Percentiles rank a stretch among this genome's conserved stretches.
Conservation (phyloP, 75 land plant genomes). For the Azolla pinnata region DNA sequence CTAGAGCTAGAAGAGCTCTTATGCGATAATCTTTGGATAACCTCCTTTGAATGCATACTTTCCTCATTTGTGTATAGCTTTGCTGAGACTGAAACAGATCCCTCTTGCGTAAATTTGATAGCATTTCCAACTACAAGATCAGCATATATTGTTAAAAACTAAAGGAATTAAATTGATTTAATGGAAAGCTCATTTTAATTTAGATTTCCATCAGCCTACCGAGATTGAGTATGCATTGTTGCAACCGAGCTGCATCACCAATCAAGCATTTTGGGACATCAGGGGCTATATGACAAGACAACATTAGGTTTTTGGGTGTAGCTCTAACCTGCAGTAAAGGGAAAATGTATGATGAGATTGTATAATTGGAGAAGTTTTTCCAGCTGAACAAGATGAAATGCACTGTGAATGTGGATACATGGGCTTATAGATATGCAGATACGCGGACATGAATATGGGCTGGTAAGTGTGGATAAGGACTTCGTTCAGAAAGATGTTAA, state of each 20-base stretch:
- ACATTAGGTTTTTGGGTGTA: slow-evolving; percentile 25
- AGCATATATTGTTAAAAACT: not conserved
- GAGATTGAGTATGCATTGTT: slow-evolving; percentile 33
- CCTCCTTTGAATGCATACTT: slow-evolving; percentile 1
- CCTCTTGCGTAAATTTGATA: slow-evolving; percentile 37
- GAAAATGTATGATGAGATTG: no score
- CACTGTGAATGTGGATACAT: no score
- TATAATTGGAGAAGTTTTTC: no score
- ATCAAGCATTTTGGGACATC: slow-evolving; percentile 31
- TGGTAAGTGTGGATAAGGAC: no score
- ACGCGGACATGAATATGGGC: no score
- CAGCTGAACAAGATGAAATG: no score
- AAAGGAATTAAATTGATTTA: not conserved
- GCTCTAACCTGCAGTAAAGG: slow-evolving; percentile 36
- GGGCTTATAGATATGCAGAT: no score
- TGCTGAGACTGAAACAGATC: slow-evolving; percentile 26
- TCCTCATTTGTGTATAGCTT: slow-evolving; percentile 17
- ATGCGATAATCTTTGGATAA: not conserved
- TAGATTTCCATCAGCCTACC: slow-evolving; percentile 11
- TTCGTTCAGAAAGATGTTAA: no score
- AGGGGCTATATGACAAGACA: slow-evolving; percentile 29
- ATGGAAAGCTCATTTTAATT: not conserved
- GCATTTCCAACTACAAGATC: slow-evolving; percentile 43
- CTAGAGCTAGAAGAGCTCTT: not conserved
- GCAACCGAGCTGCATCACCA: slow-evolving; percentile 36